phyloP scores from a whole-genome alignment of 2,329 filamentous ascomycete genomes.

The Neofusicoccum parvum region DNA sequence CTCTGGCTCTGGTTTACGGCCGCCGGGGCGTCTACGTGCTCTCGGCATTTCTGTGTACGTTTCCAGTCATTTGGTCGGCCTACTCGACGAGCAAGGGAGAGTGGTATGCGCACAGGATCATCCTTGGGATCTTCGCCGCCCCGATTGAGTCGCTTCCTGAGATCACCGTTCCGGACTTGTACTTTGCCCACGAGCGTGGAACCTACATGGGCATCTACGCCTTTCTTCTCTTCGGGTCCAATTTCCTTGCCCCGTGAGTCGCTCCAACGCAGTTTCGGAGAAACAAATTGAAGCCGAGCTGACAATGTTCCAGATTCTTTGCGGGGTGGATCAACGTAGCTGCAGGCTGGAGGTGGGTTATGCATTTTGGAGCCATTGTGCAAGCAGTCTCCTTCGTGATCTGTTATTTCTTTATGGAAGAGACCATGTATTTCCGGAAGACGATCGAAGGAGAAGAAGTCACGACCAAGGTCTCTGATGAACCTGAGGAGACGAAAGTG shows the following conservation, averaged over 20 bases:
- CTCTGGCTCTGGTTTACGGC: conserved; percentile 55
- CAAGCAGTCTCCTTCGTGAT: conserved; percentile 51
- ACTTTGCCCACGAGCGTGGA: conserved; percentile 38
- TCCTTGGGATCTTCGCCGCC: conserved; percentile 51
- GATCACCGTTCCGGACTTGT: conserved; percentile 47
- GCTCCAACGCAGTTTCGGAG: too few relatives aligned
- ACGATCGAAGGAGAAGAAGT: conserved; percentile 4
- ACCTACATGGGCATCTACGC: conserved; percentile 36
- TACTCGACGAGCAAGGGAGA: conserved; percentile 47
- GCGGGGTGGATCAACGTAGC: conserved; percentile 38
- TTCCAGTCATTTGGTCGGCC: conserved; percentile 44
- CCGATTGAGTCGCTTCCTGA: conserved; percentile 53
- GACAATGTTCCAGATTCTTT: conserved; percentile 27
- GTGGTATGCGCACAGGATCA: conserved; percentile 50
- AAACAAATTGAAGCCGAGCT: not conserved
- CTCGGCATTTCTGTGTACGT: conserved; percentile 33
- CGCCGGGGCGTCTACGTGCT: conserved; percentile 52
- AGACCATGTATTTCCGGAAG: conserved; percentile 54
- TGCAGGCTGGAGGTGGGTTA: conserved; percentile 39
- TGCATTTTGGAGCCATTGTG: conserved; percentile 59
- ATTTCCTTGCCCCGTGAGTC: conserved; percentile 36
- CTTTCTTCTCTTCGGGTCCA: conserved; percentile 35
- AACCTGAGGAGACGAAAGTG: not conserved
- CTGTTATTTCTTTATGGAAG: conserved; percentile 62
- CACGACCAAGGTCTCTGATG: not conserved